phyloP scores from a whole-genome alignment of 2,329 filamentous ascomycete species.

The Lasiodiplodia citricola region DNA sequence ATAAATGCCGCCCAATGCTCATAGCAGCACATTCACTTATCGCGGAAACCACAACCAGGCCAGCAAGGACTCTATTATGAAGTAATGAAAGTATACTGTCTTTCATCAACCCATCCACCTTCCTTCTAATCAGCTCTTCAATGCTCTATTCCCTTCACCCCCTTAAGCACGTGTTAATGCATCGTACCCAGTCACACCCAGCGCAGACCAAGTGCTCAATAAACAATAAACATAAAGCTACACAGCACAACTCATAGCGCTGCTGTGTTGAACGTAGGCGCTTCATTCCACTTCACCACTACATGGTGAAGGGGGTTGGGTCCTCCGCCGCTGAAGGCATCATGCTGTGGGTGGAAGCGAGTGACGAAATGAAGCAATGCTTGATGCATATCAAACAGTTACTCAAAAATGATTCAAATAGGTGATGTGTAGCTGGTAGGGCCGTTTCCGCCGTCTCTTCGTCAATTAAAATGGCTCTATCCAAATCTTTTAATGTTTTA shows the following conservation, averaged over 20 bases:
- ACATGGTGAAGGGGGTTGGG: background rate
- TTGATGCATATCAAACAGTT: background rate
- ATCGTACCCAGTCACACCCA: background rate
- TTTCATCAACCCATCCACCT: background rate
- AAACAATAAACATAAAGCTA: background rate
- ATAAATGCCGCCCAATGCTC: background rate
- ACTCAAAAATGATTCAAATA: background rate
- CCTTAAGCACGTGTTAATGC: background rate
- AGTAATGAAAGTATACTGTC: background rate
- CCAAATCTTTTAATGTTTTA: slow-evolving; percentile 1
- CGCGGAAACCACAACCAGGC: background rate
- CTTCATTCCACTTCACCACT: background rate
- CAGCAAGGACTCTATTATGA: background rate
- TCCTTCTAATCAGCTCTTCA: background rate
- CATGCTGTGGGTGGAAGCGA: background rate
- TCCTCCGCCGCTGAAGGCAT: background rate
- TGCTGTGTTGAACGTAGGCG: background rate
- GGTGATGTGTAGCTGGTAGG: slow-evolving; percentile 3
- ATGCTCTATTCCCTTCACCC: background rate
- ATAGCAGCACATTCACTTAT: background rate
- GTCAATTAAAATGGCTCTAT: slow-evolving; percentile 26
- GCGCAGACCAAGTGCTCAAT: background rate
- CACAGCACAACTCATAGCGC: background rate
- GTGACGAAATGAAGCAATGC: background rate
- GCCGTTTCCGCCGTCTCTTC: slow-evolving; percentile 25